Base-by-base conservation (phyloP, 805 yeast species). In the Pichia scutulata region DNA sequence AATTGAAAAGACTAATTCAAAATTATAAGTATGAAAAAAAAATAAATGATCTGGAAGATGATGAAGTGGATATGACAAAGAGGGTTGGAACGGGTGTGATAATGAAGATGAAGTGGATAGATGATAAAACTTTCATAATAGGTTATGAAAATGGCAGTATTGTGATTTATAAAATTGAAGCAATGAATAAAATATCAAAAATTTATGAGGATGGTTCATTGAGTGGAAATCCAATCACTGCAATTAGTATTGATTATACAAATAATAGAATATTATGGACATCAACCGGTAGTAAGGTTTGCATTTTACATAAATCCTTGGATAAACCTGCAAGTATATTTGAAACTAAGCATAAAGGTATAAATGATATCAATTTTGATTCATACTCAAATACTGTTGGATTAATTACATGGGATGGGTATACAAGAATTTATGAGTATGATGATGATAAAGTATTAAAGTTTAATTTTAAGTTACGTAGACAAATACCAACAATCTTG, bases 71-170 rank as follows among this genome's bases (percentile, higher is more conserved):
- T 48, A 25, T 42, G 3, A 50, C 41, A 2, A 50, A 39, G 28
- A 41, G 57, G 23, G 42, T 40, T 10, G 78, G 73, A 16, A 72
- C 77, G 33, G 95, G 95, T 1, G 83, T 86, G 40, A 75, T 84
- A 14, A 85, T 88, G 89, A 75, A 72, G 43, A 57, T 84, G 3
- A 52, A 60, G 1, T 74, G 78, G 64, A 57, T 74, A 1, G 58
- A 57, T 12, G 56, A 60, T 2, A 53, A 62, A 10, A 50, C 64
- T 1, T 59, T 80, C 18, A 64, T 65, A 18, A 69, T 83, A 7
- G 96, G 95, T 1, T 87, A 76, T 60, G 96, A 87, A 61, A 81
- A 86, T 18, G 95, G 96, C 0, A 46, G 55, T 13, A 28, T 76
- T 16, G n/a, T 30, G 0, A 47, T 46, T 57, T 51, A 23, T 24